A percentile compares a stretch with the other conserved stretches of the same genome.
Conservation (phyloP, 371 early-diverging fungal species). For the Apophysomyces elegans region DNA sequence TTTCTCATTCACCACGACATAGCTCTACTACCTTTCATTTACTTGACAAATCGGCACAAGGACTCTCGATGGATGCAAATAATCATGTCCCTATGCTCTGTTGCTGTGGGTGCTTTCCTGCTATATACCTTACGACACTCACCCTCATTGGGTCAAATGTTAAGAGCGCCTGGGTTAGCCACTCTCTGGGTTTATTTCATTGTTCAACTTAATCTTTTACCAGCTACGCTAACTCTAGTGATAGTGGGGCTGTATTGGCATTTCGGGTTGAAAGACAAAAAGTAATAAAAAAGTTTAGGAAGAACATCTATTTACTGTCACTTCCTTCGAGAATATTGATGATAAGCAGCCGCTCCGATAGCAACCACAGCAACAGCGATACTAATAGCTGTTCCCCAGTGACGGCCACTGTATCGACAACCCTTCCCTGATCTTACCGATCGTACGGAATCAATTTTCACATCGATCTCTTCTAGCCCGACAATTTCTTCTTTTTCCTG, state of each 20-base stretch:
- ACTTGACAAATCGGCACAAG: constrained; percentile 60
- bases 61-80: constrained; percentile 39
- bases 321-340: neutral
- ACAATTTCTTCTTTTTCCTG: constrained; percentile 1
- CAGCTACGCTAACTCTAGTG: constrained; percentile 51
- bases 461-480: neutral
- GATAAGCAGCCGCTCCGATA: neutral
- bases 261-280: constrained; percentile 39
- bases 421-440: neutral
- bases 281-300: neutral
- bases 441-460: neutral
- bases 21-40: constrained; percentile 60
- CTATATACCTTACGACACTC: constrained; percentile 58
- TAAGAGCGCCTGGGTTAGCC: constrained; percentile 64
- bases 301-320: neutral
- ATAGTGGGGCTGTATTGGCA: constrained; percentile 59
- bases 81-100: constrained; percentile 48
- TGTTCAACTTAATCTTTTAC: constrained; percentile 59
- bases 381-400: neutral
- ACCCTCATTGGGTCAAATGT: constrained; percentile 67
- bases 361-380: neutral
- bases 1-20: constrained; percentile 5
- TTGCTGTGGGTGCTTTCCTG: constrained; percentile 53
- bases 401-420: neutral
- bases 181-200: constrained; percentile 65